Base-by-base conservation (phyloP, 2,329 filamentous ascomycete species). In the Fusarium compactum region DNA sequence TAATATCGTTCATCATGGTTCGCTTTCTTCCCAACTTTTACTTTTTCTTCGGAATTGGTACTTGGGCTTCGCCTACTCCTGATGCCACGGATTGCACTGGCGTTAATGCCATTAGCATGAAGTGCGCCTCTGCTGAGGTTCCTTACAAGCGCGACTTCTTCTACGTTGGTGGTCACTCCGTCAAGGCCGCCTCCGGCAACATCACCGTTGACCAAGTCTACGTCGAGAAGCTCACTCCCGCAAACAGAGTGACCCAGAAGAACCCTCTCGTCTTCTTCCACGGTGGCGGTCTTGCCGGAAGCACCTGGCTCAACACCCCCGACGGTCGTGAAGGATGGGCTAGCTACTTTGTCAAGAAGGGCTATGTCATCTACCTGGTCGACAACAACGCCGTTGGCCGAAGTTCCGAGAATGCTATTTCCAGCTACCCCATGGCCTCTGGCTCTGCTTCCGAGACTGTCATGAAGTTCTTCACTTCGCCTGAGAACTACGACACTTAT, bases 211-310 rank as follows among this genome's bases (percentile, higher is more conserved):
- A 72, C 25, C 69, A 72, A 25, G 24, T 72, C 16, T 72, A 72
- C 24, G 69, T 72, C 5, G 69, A 72, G 30, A 72, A 72, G 6
- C 46, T 72, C 27, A 60, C 52, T 0, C 70, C 70, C 2, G 38
- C 44, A 4, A n/a, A 3, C 1, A 18, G 38, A 5, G 16, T 18
- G 16, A 32, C 10, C 8, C 65, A 71, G 25, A 62, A 59, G 25
- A 51, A 67, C 5, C 69, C 69, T 10, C 57, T 72, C 2, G 66
- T 72, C 18, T 71, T 72, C 44, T 70, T 72, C 24, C 69, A 71
- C 11, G 69, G 69, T 2, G 70, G 69, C 5, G 69, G 69, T n/a
- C 46, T 67, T 16, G 67, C 70, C 0, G 70, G 65, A 14, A 71
- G 63, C 32, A 72, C 59, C 6, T 72, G 66, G 66, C 69, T 73